Evolutionary conservation across 179 eudicot species (phyloP), one percentile per base, ranked within the genome.

Genomic region (Beta lomatogona): DNA sequence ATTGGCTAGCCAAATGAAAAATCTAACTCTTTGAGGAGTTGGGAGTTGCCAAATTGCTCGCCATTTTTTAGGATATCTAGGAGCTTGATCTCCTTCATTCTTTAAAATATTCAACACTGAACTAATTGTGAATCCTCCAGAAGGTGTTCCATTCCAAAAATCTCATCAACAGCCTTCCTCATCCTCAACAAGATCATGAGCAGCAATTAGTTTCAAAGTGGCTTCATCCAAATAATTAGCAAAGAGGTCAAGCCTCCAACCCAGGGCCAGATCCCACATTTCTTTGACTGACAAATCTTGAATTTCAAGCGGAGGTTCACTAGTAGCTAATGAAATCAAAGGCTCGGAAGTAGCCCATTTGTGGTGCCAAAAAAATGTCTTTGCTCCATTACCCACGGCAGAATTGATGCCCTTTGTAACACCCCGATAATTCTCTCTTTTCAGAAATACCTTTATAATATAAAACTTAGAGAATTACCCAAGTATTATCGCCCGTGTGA

Each of bases 21-120:
- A 8, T 21, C 57, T 19, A 1, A 71, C 8, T 6, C 75, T 9
- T 50, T 71, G 57, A 0, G 75, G 75, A 0, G 48, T 31, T 8
- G 0, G 4, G 6, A 19, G 0, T 45, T 21, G 48, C 75, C 75
- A 71, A 0, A 44, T 16, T 16, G 2, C 4, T 6, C 3, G 2
- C 36, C 31, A 21, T 1, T 25, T 25, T 1, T 25, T 4, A 2
- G 5, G 0, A 63, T 0, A 11, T 0, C 11, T 0, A 1, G 14
- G 67, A 9, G 3, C 36, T 1, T 13, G 22, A 9, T 8, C 22
- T 46, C 3, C 10, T 0, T 21, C 14, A 3, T 36, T 22, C 7
- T 3, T 12, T 0, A 63, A 7, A 0, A 63, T 0, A 0, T 2
- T 0, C 2, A 63, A 8, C 2, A 15, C 13, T 0, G 67, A 22